Evolutionary conservation across 352 stramenopile species (phyloP).

Genomic region (Pythium aristosporum): DNA sequence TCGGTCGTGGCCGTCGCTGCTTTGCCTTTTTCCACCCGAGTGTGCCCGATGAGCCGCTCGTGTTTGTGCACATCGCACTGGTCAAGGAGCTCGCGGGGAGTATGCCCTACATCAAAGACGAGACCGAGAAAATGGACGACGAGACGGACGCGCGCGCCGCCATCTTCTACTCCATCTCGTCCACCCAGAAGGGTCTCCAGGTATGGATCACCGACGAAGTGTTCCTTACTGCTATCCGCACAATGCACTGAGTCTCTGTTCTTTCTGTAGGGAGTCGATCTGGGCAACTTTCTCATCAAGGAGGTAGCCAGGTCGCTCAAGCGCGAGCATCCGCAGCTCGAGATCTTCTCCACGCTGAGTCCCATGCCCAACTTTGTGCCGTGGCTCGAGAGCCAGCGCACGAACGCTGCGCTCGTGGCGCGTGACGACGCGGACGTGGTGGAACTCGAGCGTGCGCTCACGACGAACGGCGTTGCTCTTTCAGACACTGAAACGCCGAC

Average conservation of each 20-base stretch:
- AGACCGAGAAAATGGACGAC: slow-evolving; percentile 65
- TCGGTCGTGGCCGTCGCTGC: slow-evolving; percentile 85
- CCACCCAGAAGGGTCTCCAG: slow-evolving; percentile 89
- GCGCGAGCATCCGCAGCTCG: slow-evolving; percentile 61
- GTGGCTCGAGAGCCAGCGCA: slow-evolving; percentile 89
- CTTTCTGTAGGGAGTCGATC: slow-evolving; percentile 81
- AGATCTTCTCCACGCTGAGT: slow-evolving; percentile 93
- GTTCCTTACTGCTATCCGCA: neutral
- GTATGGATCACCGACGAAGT: slow-evolving; percentile 21
- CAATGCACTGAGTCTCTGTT: neutral
- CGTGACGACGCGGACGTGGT: slow-evolving; percentile 29
- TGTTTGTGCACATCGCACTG: slow-evolving; percentile 95
- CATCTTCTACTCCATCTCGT: slow-evolving; percentile 97
- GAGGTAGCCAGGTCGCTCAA: slow-evolving; percentile 87
- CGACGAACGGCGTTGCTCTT: slow-evolving; percentile 1
- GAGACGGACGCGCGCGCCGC: slow-evolving; percentile 65
- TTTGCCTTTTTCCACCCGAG: slow-evolving; percentile 96
- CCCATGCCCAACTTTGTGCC: slow-evolving; percentile 92
- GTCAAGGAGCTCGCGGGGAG: slow-evolving; percentile 85
- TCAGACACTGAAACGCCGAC: neutral
- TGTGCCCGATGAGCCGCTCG: slow-evolving; percentile 90
- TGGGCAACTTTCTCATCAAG: slow-evolving; percentile 97
- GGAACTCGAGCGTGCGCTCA: slow-evolving; percentile 31
- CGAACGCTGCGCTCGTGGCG: slow-evolving; percentile 37
- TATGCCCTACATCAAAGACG: slow-evolving; percentile 90